phyloP scores from a whole-genome alignment of 768 basidiomycete species.

The Amyloporia xantha region DNA sequence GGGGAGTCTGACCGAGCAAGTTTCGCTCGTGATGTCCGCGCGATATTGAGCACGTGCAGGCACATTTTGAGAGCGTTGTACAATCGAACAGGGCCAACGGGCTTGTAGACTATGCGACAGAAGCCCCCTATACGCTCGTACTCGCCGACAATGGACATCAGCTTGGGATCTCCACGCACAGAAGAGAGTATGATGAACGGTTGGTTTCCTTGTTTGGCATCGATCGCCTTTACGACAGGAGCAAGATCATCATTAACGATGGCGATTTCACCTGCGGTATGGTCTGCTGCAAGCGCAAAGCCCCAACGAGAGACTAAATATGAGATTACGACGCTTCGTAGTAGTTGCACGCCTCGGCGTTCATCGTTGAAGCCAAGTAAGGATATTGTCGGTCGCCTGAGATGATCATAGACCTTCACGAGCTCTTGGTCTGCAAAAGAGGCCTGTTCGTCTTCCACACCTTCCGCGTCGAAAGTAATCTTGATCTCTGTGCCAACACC shows the following conservation, averaged over 20 bases:
- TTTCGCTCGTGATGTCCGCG: constrained; percentile 25
- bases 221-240: constrained; percentile 50
- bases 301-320: constrained; percentile 78
- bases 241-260: constrained; percentile 75
- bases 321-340: constrained; percentile 52
- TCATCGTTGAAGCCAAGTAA: constrained; percentile 64
- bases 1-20: constrained; percentile 1
- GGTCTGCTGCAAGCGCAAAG: constrained; percentile 40
- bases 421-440: constrained; percentile 18
- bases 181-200: constrained; percentile 76
- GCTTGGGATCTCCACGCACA: constrained; percentile 54
- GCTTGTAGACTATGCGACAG: constrained; percentile 86
- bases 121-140: constrained; percentile 81
- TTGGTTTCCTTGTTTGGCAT: constrained; percentile 46
- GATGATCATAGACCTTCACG: constrained; percentile 18
- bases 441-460: constrained; percentile 33
- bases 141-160: constrained; percentile 58
- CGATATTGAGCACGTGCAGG: constrained; percentile 49
- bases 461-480: constrained; percentile 72
- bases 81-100: constrained; percentile 75
- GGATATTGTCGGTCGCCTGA: constrained; percentile 46
- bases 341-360: constrained; percentile 61
- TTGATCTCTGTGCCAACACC: constrained; percentile 89
- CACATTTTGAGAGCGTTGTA: constrained; percentile 58
- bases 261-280: constrained; percentile 60